Evolutionary conservation across 108 stramenopile genomes (phyloP), one percentile per base, ranked within the genome.

Genomic region (Skeletonema potamos): DNA sequence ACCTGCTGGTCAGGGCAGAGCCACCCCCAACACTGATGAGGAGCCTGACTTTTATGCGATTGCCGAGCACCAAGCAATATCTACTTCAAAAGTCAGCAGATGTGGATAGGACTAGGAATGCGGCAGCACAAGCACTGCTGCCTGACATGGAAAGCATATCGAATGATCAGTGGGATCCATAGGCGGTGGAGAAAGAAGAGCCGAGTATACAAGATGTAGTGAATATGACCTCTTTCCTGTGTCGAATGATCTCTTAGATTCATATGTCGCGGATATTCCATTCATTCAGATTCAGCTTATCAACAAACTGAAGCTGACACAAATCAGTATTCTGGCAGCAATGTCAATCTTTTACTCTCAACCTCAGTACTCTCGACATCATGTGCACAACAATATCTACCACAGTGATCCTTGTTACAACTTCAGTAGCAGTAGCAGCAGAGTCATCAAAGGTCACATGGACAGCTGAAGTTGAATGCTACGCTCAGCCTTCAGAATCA

Each of bases 31-130:
- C 22, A 27, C n/a, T 12, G 15, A 29, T 15, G 2, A 12, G 15
- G 56, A 57, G 56, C 56, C 56, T 3, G 56, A 57, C 30, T 57
- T 57, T n/a, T 57, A 57, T 4, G 2, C 13, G 15, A 57, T 57
- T n/a, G n/a, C n/a, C n/a, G n/a, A n/a, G 27, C 56, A 20, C 1
- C n/a, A n/a, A 29, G 56, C 56, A 57, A 15, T 15, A 57, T 24
- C 56, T 18, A 3, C 27, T 57, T 41, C 15, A 41, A 29, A 12
- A n/a, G 22, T 5, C 56, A 27, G 56, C 13, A 0, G 56, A 57
- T 41, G 39, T n/a, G n/a, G n/a, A n/a, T n/a, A n/a, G n/a, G n/a
- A n/a, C n/a, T n/a, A n/a, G n/a, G n/a, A n/a, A n/a, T n/a, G n/a
- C n/a, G n/a, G n/a, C n/a, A n/a, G n/a, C n/a, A n/a, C n/a, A n/a